Conservation (phyloP, 1,284 basidiomycete genomes). For the Ceratobasidium sp. region DNA sequence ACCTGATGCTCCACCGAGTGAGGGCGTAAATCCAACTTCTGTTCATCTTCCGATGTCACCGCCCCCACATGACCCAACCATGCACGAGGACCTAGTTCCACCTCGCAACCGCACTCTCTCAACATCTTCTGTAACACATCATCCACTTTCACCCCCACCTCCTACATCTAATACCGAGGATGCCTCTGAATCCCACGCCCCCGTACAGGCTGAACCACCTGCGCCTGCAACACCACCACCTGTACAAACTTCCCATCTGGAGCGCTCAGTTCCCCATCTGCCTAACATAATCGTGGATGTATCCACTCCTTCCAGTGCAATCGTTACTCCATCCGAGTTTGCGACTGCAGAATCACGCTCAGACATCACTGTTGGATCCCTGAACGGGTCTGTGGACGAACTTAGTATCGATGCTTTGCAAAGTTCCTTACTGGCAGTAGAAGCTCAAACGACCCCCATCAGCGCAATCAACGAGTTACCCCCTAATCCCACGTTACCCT, state of each 20-base stretch:
- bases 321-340: slow-evolving; percentile 42
- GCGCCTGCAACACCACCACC: not conserved
- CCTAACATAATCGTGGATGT: slow-evolving; percentile 41
- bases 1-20: not conserved
- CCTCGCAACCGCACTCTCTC: slow-evolving; percentile 29
- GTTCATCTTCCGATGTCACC: slow-evolving; percentile 36
- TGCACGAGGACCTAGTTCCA: not conserved
- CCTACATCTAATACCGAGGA: slow-evolving; percentile 30
- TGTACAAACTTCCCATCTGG: not conserved
- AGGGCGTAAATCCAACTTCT: slow-evolving; percentile 34
- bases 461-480: slow-evolving; percentile 11
- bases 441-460: slow-evolving; percentile 3
- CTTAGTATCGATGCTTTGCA: slow-evolving; percentile 3
- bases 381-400: slow-evolving; percentile 7
- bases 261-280: slow-evolving; percentile 2
- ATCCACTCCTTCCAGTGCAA: slow-evolving; percentile 32
- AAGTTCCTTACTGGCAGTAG: slow-evolving; percentile 5
- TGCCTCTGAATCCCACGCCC: not conserved
- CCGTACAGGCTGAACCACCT: not conserved
- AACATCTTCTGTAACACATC: slow-evolving; percentile 58
- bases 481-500: not conserved
- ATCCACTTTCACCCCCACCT: slow-evolving; percentile 56
- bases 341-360: slow-evolving; percentile 43
- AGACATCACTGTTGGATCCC: slow-evolving; percentile 38
- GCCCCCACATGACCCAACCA: not conserved